Evolutionary conservation across 305 asterid genomes (phyloP), one percentile per base, ranked within the genome.

Genomic region (Fraxinus latifolia): DNA sequence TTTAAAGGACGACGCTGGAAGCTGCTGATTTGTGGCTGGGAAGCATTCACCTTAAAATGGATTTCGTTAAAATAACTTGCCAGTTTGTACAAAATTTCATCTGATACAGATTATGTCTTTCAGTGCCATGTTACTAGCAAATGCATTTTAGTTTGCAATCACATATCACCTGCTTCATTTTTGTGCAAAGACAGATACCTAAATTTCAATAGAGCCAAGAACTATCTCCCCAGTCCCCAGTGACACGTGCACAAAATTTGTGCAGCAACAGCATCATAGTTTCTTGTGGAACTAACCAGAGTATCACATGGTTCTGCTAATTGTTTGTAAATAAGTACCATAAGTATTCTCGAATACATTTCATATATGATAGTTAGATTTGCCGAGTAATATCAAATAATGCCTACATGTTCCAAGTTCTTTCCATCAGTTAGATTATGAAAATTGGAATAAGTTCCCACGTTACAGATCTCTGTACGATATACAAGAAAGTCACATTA

Each of bases 401-500:
- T 14, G 5, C 12, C 29, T 42, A 23, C 84, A 82, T 27, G 36
- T 14, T 78, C 68, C n/a, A 71, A 8, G n/a, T 58, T 68, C 34
- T 60, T 42, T 79, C 78, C n/a, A 12, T 29, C 0, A 76, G 58
- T 39, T 55, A 37, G 47, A 31, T 37, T 31, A 11, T 76, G 39
- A 58, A 50, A 68, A 74, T 82, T 23, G 27, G 76, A 47, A 77
- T 53, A 80, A 70, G 76, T 44, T 76, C 17, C 77, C 23, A 79
- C 53, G 78, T 32, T 7, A 75, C 7, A 19, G 77, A 39, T 39
- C 74, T 60, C 42, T 32, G 0, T 23, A 39, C 32, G 21, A 70
- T 17, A 79, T 44, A 27, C 62, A 79, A 62, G 74, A 77, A 84
- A 79, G 42, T 4, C 67, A 77, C 31, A 55, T 77, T 21, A 32